A percentile compares a stretch with the other conserved stretches of the same genome.
Evolutionary conservation across 2,329 filamentous ascomycete genomes (phyloP).

Genomic region (Pseudofabraea citricarpa): DNA sequence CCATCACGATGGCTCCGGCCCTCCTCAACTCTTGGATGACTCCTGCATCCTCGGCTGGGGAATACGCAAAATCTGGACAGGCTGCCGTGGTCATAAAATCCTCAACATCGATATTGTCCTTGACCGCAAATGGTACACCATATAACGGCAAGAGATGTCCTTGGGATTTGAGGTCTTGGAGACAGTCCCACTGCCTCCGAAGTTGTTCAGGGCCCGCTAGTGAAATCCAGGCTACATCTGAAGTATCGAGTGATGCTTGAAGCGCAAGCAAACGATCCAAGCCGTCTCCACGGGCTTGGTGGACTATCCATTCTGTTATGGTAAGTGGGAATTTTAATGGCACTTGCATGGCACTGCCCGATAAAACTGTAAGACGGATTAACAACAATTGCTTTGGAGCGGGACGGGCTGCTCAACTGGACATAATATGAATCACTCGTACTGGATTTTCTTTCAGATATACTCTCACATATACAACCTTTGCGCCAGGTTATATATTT

Average conservation of each 20-base stretch:
- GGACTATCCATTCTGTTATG: neutral
- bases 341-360: neutral
- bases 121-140: conserved; percentile 50
- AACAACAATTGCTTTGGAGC: too few relatives aligned
- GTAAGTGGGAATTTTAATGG: neutral
- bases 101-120: conserved; percentile 50
- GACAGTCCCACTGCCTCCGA: conserved; percentile 12
- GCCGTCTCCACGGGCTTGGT: neutral
- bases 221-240: conserved; percentile 25
- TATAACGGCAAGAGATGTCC: conserved; percentile 35
- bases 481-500: too few relatives aligned
- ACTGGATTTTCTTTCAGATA: too few relatives aligned
- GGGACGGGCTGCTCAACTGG: too few relatives aligned
- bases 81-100: conserved; percentile 45
- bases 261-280: neutral
- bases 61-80: conserved; percentile 42
- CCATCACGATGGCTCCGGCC: conserved; percentile 11
- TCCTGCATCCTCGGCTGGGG: conserved; percentile 29
- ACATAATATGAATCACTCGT: too few relatives aligned
- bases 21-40: conserved; percentile 5
- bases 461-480: too few relatives aligned
- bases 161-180: neutral
- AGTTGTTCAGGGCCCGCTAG: conserved; percentile 26
- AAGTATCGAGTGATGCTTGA: neutral
- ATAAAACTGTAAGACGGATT: too few relatives aligned